These are phyloP conservation scores for Emergomyces africanus DNA, from an alignment of 2,329 filamentous ascomycete species.

Conservation along the genomic window DNA sequence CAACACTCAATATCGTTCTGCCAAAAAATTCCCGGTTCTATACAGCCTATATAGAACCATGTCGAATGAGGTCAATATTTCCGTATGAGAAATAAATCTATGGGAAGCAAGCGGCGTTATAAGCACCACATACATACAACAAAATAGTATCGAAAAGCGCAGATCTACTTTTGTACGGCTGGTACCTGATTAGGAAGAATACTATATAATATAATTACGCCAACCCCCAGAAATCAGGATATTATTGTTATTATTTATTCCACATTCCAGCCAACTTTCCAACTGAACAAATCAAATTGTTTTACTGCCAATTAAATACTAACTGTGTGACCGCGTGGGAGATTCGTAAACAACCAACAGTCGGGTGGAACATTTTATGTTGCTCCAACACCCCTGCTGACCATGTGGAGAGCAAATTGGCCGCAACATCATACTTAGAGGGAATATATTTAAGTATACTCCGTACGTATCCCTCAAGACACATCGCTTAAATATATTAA, in stretches of 20 bases:
- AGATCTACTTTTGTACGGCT: too few relatives aligned
- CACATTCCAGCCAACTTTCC: background rate
- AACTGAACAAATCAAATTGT: background rate
- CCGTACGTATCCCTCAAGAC: background rate
- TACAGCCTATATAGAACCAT: too few relatives aligned
- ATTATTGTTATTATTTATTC: background rate
- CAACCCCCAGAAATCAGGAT: background rate
- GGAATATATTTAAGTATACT: background rate
- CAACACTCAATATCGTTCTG: too few relatives aligned
- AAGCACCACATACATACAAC: too few relatives aligned
- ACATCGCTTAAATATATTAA: background rate
- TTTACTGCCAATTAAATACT: background rate
- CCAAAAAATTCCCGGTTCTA: too few relatives aligned
- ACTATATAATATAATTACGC: too few relatives aligned
- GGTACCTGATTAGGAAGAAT: too few relatives aligned
- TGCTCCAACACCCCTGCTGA: background rate
- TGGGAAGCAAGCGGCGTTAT: too few relatives aligned
- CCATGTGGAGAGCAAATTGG: background rate
- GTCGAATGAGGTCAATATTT: too few relatives aligned
- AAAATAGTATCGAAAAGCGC: too few relatives aligned
- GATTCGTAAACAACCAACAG: background rate
- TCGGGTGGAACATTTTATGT: background rate
- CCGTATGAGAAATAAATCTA: too few relatives aligned
- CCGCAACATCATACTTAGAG: background rate
- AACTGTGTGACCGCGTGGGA: background rate